Base-by-base conservation (phyloP, 305 asterid species). In the Caryopteris hybrid region DNA sequence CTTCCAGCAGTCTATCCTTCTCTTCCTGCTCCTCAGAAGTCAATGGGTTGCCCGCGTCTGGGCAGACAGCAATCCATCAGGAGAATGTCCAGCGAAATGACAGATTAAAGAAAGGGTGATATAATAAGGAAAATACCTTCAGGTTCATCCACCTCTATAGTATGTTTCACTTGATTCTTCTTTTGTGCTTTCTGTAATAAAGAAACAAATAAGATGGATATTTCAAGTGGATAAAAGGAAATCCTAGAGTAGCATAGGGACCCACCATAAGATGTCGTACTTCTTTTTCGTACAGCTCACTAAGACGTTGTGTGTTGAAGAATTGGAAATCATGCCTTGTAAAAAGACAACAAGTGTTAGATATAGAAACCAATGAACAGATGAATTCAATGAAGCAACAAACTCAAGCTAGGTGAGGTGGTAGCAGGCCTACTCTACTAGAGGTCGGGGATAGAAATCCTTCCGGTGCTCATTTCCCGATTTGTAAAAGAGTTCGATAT, bases 11-110 rank as follows among this genome's bases (percentile, higher is more conserved):
- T 72, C 38, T 83, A 45, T 89, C 98, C 76, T 89, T 95, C 64
- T 95, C 99, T 77, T 91, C 97, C 85, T 91, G 97, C 80, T 95
- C 99, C 60, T 95, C 97, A n/a, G 90, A 88, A 79, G 99, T 89
- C 88, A 91, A 84, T 25, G 98, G 98, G 36, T 89, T 96, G 74
- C 97, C 99, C 22, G 71, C 76, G 61, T 89, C 99, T 95, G 80
- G 62, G 61, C 8, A 67, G 45, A 66, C 20, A 45, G 70, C 33
- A 64, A 52, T 43, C 54, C 55, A 70, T 85, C 61, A 80, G 69
- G 77, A 71, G 22, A 31, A 63, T 18, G 41, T 57, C 33, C 48
- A 41, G 51, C 22, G n/a, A 58, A 46, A 51, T 14, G 48, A 76
- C 55, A 75, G 50, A 53, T 22, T 33, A 69, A 71, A 72, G 39